These are phyloP conservation scores for Aspergillus sclerotialis DNA, from an alignment of 2,329 filamentous ascomycete species.

Conservation along the genomic window DNA sequence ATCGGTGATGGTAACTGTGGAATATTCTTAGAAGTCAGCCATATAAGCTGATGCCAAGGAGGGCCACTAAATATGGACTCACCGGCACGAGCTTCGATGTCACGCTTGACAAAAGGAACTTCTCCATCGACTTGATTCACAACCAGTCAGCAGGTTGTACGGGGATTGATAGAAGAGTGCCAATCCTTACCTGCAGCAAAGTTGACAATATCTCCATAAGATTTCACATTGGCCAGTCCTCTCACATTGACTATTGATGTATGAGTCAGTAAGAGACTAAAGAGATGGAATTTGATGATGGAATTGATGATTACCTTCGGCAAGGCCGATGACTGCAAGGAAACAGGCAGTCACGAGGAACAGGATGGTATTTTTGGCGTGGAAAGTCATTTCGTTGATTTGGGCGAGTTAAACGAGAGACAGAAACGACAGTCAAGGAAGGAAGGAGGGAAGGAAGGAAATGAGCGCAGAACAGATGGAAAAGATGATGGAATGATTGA, in stretches of 20 bases:
- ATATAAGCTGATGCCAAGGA: too few relatives aligned
- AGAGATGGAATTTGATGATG: constrained; percentile 1
- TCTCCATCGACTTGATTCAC: not conserved
- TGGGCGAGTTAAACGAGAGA: constrained; percentile 3
- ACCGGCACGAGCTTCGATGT: not conserved
- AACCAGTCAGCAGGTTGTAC: too few relatives aligned
- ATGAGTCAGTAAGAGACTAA: too few relatives aligned
- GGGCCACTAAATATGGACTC: too few relatives aligned
- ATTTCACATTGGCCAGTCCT: too few relatives aligned
- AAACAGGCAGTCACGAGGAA: constrained; percentile 15
- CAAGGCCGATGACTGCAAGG: constrained; percentile 9
- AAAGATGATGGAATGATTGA: constrained; percentile 2
- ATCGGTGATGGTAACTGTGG: not conserved
- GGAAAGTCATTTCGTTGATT: constrained; percentile 6
- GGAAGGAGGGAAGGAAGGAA: constrained; percentile 1
- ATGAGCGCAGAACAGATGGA: constrained; percentile 2
- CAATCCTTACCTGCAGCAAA: too few relatives aligned
- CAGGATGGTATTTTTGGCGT: constrained; percentile 9
- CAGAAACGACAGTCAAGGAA: constrained; percentile 1
- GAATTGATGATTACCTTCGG: constrained; percentile 14
- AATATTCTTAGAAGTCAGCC: not conserved
- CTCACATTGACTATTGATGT: too few relatives aligned
- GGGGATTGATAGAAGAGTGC: too few relatives aligned
- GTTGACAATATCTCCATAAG: too few relatives aligned
- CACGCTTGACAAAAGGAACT: not conserved